Evolutionary conservation across 352 stramenopile genomes (phyloP).

Genomic region (Globisporangium acanthophoron): DNA sequence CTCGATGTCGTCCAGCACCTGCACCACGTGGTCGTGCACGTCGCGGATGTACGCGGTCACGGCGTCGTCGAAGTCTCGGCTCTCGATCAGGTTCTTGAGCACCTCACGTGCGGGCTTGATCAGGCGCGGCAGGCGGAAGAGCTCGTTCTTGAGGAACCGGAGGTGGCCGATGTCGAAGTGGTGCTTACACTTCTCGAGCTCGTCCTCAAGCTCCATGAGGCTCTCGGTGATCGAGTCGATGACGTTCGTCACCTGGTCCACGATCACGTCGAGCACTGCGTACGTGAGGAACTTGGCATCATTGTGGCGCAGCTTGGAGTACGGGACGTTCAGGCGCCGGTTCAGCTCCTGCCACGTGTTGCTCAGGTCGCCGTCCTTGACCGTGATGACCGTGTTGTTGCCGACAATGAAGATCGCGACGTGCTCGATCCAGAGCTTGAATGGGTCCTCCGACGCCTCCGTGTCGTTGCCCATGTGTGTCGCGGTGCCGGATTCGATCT

Average conservation of each 20-base stretch:
- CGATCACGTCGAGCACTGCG: constrained; percentile 81
- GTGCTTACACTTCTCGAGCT: constrained; percentile 59
- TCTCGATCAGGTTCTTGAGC: constrained; percentile 81
- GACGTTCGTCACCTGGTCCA: constrained; percentile 76
- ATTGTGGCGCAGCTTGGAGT: constrained; percentile 88
- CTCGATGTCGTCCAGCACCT: constrained; percentile 80
- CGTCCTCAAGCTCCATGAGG: constrained; percentile 71
- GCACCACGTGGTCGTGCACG: constrained; percentile 77
- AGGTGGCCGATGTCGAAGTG: constrained; percentile 69
- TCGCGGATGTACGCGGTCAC: constrained; percentile 84
- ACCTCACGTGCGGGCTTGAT: constrained; percentile 81
- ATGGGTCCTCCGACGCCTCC: constrained; percentile 45
- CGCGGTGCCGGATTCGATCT: constrained; percentile 18
- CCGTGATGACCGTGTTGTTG: constrained; percentile 82
- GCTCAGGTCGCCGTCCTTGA: constrained; percentile 62
- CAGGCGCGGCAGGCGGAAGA: constrained; percentile 67
- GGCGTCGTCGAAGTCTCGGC: constrained; percentile 69
- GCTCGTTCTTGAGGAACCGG: constrained; percentile 71
- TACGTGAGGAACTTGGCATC: constrained; percentile 87
- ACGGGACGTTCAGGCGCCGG: constrained; percentile 64
- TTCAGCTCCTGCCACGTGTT: constrained; percentile 76
- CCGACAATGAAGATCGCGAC: constrained; percentile 79
- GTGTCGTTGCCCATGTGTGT: constrained; percentile 10
- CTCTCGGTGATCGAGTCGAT: constrained; percentile 75
- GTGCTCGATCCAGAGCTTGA: constrained; percentile 79